phyloP scores from a whole-genome alignment of 192 early-diverging fungal species.

The Powellomyces hirtus region DNA sequence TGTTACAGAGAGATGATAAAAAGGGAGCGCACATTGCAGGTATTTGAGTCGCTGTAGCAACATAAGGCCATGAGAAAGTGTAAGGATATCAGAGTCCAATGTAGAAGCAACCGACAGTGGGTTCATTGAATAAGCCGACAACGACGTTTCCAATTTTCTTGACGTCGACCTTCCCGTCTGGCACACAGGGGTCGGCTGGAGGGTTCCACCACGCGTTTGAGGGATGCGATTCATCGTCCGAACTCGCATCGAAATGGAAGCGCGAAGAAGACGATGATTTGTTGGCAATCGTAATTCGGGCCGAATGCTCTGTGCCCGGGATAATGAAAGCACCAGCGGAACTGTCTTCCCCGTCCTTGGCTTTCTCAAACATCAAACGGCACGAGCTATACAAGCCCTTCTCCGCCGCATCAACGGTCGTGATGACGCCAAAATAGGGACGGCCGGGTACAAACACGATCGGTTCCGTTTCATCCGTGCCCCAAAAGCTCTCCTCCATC shows the following conservation, averaged over 20 bases:
- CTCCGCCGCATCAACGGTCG: conserved; percentile 2
- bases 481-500: conserved; percentile 27
- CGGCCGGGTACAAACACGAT: not conserved
- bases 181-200: not conserved
- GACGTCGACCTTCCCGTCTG: not conserved
- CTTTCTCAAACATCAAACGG: not conserved
- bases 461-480: not conserved
- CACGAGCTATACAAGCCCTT: not conserved
- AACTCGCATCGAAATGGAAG: not conserved
- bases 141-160: conserved; percentile 13
- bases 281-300: not conserved
- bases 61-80: too few relatives aligned
- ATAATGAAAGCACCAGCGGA: not conserved
- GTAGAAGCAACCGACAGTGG: conserved; percentile 6
- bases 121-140: conserved; percentile 5
- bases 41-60: too few relatives aligned
- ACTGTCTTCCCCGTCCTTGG: not conserved
- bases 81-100: conserved; percentile 6
- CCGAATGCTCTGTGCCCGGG: not conserved
- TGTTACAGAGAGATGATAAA: too few relatives aligned
- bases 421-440: conserved; percentile 3
- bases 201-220: not conserved
- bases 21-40: too few relatives aligned
- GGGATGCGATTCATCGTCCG: not conserved
- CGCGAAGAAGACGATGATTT: not conserved